Conservation (phyloP, 768 basidiomycete species). For the Trametes sanguinea region DNA sequence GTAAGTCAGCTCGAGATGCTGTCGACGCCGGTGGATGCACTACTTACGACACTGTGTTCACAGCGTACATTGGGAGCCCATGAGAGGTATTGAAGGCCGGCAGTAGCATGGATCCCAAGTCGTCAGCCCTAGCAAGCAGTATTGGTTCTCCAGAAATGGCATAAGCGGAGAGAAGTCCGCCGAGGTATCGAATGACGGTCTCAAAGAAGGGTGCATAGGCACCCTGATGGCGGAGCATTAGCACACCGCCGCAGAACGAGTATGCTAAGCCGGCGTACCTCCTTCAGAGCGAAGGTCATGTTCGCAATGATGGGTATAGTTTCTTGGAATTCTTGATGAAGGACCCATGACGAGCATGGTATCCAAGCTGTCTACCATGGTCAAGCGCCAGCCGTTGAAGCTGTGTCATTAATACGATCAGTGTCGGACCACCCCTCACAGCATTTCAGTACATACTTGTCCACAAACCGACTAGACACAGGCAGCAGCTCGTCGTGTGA, state of each 20-base stretch:
- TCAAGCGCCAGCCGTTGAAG: constrained; percentile 82
- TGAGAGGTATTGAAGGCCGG: constrained; percentile 69
- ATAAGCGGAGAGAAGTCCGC: constrained; percentile 83
- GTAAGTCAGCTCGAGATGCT: not conserved
- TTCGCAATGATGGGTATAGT: constrained; percentile 56
- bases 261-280: constrained; percentile 35
- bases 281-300: constrained; percentile 49
- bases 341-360: constrained; percentile 81
- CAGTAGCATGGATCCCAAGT: constrained; percentile 72
- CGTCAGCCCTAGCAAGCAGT: constrained; percentile 70
- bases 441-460: constrained; percentile 47
- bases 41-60: constrained; percentile 64
- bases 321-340: constrained; percentile 67
- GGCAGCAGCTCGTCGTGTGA: constrained; percentile 66
- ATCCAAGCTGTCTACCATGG: constrained; percentile 80
- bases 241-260: not conserved
- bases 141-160: constrained; percentile 66
- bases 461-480: constrained; percentile 43
- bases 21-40: not conserved
- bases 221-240: constrained; percentile 15
- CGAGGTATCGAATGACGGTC: constrained; percentile 87
- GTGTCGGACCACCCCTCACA: too few species aligned
- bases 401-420: constrained; percentile 36
- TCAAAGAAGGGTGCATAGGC: constrained; percentile 66
- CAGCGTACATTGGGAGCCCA: constrained; percentile 70